Percentiles rank a stretch among this genome's conserved stretches.
phyloP scores from a whole-genome alignment of 1,284 basidiomycete species.

The Hymenochaete sp. region DNA sequence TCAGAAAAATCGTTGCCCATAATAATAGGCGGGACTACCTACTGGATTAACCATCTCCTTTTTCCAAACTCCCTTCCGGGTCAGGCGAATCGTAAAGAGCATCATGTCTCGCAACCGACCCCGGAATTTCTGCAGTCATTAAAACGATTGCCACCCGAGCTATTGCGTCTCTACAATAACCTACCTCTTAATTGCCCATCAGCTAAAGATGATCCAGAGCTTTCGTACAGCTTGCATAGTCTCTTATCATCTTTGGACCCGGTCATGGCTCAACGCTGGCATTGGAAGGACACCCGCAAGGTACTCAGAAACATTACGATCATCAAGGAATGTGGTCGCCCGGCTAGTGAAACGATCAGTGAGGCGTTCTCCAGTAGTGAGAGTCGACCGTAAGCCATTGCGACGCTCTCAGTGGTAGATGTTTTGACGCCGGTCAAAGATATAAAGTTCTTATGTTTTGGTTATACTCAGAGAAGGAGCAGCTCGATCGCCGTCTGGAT shows the following conservation, averaged over 20 bases:
- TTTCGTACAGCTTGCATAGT: conserved; percentile 53
- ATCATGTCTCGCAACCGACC: conserved; percentile 24
- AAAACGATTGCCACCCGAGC: conserved; percentile 36
- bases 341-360: conserved; percentile 60
- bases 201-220: conserved; percentile 42
- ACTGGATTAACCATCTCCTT: conserved; percentile 92
- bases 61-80: conserved; percentile 63
- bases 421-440: conserved; percentile 36
- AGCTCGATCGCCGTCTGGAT: conserved; percentile 66
- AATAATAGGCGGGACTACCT: conserved; percentile 91
- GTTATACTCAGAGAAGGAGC: conserved; percentile 72
- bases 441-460: conserved; percentile 86
- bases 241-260: conserved; percentile 71
- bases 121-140: conserved; percentile 33
- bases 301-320: conserved; percentile 76
- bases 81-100: not conserved
- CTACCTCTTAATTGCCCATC: conserved; percentile 48
- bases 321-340: conserved; percentile 63
- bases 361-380: conserved; percentile 40
- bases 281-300: conserved; percentile 91
- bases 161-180: conserved; percentile 41
- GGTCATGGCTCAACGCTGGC: conserved; percentile 77
- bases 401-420: not conserved
- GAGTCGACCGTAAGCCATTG: not conserved
- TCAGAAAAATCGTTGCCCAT: no score